Evolutionary conservation across 495 filamentous ascomycete species (phyloP).

Genomic region (Durotheca rogersii): DNA sequence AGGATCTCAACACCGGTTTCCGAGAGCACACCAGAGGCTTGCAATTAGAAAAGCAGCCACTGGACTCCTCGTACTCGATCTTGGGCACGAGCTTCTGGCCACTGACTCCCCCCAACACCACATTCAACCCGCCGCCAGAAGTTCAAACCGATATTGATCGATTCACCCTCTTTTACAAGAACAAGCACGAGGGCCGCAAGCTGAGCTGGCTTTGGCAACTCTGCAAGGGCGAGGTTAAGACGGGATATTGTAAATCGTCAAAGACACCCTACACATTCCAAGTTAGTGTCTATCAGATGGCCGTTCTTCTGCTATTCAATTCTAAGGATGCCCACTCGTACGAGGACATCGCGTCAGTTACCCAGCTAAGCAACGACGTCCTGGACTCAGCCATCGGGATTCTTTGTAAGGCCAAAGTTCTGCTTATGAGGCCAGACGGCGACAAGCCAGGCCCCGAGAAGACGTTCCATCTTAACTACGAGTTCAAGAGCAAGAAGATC

Average conservation of each 20-base stretch:
- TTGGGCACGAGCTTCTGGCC: conserved; percentile 98
- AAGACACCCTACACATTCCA: conserved; percentile 97
- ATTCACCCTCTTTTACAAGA: conserved; percentile 87
- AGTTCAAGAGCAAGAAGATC: conserved; percentile 97
- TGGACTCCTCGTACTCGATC: conserved; percentile 81
- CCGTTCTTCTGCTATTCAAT: conserved; percentile 94
- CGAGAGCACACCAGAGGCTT: conserved; percentile 51
- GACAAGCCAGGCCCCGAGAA: conserved; percentile 75
- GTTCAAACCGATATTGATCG: conserved; percentile 84
- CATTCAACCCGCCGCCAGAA: conserved; percentile 80
- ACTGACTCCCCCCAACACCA: conserved; percentile 76
- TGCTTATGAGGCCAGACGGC: conserved; percentile 66
- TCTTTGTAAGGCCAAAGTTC: conserved; percentile 86
- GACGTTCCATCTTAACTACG: conserved; percentile 78
- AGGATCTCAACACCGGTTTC: conserved; percentile 89
- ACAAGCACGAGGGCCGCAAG: conserved; percentile 95
- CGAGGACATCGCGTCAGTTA: conserved; percentile 79
- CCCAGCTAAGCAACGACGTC: conserved; percentile 72
- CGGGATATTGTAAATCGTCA: conserved; percentile 82
- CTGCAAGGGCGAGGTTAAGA: conserved; percentile 94
- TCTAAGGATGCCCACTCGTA: conserved; percentile 82
- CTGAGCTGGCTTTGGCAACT: conserved; percentile 98
- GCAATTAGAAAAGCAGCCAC: conserved; percentile 55
- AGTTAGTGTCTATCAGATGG: conserved; percentile 97
- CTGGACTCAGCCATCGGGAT: conserved; percentile 83